Base-by-base conservation (phyloP, 129 eudicot species). In the Ambrosia artemisiifolia region DNA sequence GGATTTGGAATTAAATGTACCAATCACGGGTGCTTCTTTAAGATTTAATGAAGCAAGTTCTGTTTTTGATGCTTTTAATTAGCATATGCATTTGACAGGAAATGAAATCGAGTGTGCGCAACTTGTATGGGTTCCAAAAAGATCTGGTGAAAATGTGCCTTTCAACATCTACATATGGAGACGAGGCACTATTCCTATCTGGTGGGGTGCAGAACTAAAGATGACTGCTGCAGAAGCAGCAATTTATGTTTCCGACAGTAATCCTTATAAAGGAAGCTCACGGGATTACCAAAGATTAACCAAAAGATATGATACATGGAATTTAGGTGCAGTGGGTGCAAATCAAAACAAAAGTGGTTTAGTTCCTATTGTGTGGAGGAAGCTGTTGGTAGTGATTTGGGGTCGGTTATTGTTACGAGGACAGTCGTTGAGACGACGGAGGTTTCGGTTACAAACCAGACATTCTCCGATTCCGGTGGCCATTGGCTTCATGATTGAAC, bases 151-250 rank as follows among this genome's bases (percentile, higher is more conserved):
- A 80, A 92, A 85, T 73, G 89, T 86, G 56, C 96, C 96, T 57
- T 92, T 92, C 79, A 92, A 78, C 82, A 84, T 90, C 13, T 92
- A 92, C 75, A 71, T 88, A 44, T 92, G 96, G 96, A 84, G 97
- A 54, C 81, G 97, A 73, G 97, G 97, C 76, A 86, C 96, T 36
- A 92, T 92, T 67, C 97, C 97, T 56, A 88, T 92, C 12, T 92
- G 97, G 97, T 92, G 97, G 97, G 97, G 97, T 48, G 94, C 97
- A 65, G 97, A 92, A 69, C 74, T 92, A 72, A 92, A 88, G 74
- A 84, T 92, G 60, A 92, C 97, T 59, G 91, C 96, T 51, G 96
- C 97, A 55, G 97, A 92, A 88, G 97, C 97, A 56, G 84, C 86
- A 79, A 92, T 92, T 32, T 92, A 92, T 78, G 96, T 92, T 72